Percentiles rank a stretch among this genome's conserved stretches.
These are phyloP conservation scores for Sporisorium iseilematis-ciliati DNA, from an alignment of 1,284 basidiomycete species.

Conservation along the genomic window DNA sequence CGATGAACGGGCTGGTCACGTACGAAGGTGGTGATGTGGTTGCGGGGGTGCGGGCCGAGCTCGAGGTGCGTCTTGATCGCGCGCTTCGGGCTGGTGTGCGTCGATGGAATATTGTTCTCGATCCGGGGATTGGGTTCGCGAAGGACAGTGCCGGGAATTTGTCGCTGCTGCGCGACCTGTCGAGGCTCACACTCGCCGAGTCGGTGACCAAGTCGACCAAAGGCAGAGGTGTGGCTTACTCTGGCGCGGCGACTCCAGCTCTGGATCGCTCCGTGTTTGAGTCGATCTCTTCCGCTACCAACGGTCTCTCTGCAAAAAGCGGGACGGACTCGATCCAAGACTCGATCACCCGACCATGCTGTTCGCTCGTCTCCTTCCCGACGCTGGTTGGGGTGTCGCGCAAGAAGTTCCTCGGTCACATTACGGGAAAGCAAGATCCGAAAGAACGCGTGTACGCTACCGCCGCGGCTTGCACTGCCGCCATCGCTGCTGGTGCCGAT, in stretches of 20 bases:
- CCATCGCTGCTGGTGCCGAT: slow-evolving; percentile 79
- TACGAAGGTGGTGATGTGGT: slow-evolving; percentile 79
- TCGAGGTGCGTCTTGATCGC: slow-evolving; percentile 77
- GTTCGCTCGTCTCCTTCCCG: slow-evolving; percentile 57
- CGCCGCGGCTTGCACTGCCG: slow-evolving; percentile 81
- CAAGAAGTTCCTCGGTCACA: slow-evolving; percentile 64
- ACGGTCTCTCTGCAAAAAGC: slow-evolving; percentile 1
- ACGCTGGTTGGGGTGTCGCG: slow-evolving; percentile 62
- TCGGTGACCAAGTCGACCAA: slow-evolving; percentile 40
- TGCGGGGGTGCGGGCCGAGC: slow-evolving; percentile 79
- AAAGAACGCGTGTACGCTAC: slow-evolving; percentile 84
- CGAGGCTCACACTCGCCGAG: slow-evolving; percentile 30
- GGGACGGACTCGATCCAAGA: slow-evolving; percentile 21
- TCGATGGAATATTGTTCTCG: slow-evolving; percentile 89
- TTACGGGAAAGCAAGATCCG: slow-evolving; percentile 72
- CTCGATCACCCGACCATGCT: slow-evolving; percentile 43
- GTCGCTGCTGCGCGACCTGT: slow-evolving; percentile 71
- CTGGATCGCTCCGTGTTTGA: slow-evolving; percentile 20
- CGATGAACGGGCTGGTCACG: slow-evolving; percentile 73
- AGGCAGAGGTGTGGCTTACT: slow-evolving; percentile 24
- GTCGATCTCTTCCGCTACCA: slow-evolving; percentile 13
- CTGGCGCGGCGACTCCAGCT: slow-evolving; percentile 33
- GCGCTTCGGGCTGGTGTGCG: slow-evolving; percentile 84
- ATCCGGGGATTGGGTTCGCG: slow-evolving; percentile 96
- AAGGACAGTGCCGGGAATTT: slow-evolving; percentile 85